Base-by-base conservation (phyloP, 805 yeast species). In the Vanderwaltozyma tropicalis region DNA sequence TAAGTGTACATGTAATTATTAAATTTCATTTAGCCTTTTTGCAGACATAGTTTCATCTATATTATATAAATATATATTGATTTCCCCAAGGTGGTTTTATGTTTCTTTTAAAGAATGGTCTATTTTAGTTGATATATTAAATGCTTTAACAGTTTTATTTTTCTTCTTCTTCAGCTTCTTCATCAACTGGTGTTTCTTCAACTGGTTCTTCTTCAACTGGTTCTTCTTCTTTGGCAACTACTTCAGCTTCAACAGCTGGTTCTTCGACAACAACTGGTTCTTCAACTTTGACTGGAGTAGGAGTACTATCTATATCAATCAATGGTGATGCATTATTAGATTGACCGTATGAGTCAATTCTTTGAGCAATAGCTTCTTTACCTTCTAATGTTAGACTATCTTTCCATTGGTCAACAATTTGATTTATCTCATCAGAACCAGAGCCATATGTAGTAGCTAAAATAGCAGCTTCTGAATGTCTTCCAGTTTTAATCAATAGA, bases 381-480 rank as follows among this genome's bases (percentile, higher is more conserved):
- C 80, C 82, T 28, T 64, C 59, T 12, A 61, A 52, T 2, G 37
- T 52, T 41, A 89, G 67, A 31, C 67, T 57, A 13, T 66, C 59
- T 60, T 82, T 83, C 97, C 98, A 89, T 40, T 63, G 57, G 11
- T 64, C 62, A 26, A 84, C 74, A 17, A 72, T 59, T 18, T 63
- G 57, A 22, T 64, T 57, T 20, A 78, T 57, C 13, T 53, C 56
- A 10, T 66, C 68, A 37, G 66, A 64, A 14, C 64, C 68, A 7
- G 46, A 19, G 30, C 77, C 76, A 55, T 86, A 92, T 27, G 92
- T 79, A 33, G 71, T 67, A 27, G 82, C 82, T 46, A 92, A 72
- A 44, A 92, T 57, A 2, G 96, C 73, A 24, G 96, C 96, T 61
- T 92, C 98, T 1, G 94, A 69, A 41, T 67, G 68, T 56, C 94